Conservation (phyloP, 2,329 filamentous ascomycete species). For the Diaporthe sp. region DNA sequence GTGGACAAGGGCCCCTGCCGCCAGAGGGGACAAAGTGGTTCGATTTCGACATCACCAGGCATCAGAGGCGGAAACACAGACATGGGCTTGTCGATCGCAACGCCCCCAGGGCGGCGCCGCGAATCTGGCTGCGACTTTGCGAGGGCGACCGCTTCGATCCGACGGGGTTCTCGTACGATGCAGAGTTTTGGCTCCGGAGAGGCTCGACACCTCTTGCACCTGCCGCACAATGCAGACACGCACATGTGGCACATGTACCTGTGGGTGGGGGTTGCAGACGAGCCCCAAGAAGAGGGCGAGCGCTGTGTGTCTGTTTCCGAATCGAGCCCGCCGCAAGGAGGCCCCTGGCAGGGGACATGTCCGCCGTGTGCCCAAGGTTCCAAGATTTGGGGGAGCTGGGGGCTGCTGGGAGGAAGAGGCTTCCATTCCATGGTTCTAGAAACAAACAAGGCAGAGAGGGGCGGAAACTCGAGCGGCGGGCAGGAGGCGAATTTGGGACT, state of each 20-base stretch:
- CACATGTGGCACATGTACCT: not conserved
- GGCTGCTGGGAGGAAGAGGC: constrained; percentile 5
- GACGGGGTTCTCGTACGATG: constrained; percentile 28
- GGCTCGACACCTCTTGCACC: constrained; percentile 7
- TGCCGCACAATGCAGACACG: constrained; percentile 12
- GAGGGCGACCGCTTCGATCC: constrained; percentile 12
- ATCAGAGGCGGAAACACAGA: constrained; percentile 34
- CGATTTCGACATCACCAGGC: constrained; percentile 39
- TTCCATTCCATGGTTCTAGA: constrained; percentile 28
- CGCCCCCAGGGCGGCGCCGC: constrained; percentile 2
- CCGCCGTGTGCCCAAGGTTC: constrained; percentile 17
- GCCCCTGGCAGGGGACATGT: constrained; percentile 25
- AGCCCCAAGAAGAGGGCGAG: not conserved
- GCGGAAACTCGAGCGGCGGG: constrained; percentile 29
- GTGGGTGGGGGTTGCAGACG: not conserved
- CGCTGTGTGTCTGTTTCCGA: constrained; percentile 6
- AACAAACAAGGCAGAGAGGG: constrained; percentile 28
- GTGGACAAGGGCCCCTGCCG: constrained; percentile 33
- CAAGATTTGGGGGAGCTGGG: not conserved
- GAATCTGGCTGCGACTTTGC: constrained; percentile 31
- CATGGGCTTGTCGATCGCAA: constrained; percentile 37
- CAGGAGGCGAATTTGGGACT: constrained; percentile 20
- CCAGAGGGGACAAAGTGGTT: constrained; percentile 37
- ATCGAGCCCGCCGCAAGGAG: constrained; percentile 24
- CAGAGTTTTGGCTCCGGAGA: constrained; percentile 22